These are phyloP conservation scores for Phyllostachys edulis DNA, from an alignment of 176 grass and related monocot genomes.

Conservation along the genomic window DNA sequence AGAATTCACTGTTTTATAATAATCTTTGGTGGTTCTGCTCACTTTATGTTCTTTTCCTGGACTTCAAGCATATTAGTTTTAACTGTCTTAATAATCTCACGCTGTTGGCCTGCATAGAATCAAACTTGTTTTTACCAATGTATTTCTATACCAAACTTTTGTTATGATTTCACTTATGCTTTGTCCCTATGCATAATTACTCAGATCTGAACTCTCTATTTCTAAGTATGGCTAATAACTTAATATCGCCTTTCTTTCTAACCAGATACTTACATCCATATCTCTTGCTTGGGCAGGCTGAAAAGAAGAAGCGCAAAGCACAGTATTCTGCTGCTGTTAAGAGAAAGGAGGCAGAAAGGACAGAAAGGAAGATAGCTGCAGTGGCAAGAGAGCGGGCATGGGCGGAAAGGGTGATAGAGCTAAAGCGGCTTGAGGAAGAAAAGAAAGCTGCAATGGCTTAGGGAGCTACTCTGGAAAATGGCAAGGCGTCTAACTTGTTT, in stretches of 20 bases:
- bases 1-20: background rate
- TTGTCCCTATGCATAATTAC: background rate
- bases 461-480: constrained; percentile 33
- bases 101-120: background rate
- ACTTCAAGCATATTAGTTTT: background rate
- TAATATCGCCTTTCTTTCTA: background rate
- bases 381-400: constrained; percentile 91
- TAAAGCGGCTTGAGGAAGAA: constrained; percentile 65
- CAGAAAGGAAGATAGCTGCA: constrained; percentile 91
- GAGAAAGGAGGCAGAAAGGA: constrained; percentile 70
- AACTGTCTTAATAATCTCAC: background rate
- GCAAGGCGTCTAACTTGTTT: constrained; percentile 47
- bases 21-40: background rate
- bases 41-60: background rate
- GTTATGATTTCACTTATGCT: background rate
- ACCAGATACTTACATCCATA: constrained; percentile 26
- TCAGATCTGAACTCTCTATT: background rate
- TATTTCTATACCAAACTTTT: background rate
- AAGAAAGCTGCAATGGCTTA: constrained; percentile 62
- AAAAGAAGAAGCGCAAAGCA: constrained; percentile 84
- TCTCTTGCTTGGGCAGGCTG: constrained; percentile 57
- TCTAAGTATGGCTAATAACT: background rate
- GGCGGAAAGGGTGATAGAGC: constrained; percentile 71
- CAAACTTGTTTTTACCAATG: background rate
- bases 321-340: constrained; percentile 77